These are phyloP conservation scores for Saccharum spontaneum DNA, from an alignment of 176 grass and related monocot species.

Conservation along the genomic window DNA sequence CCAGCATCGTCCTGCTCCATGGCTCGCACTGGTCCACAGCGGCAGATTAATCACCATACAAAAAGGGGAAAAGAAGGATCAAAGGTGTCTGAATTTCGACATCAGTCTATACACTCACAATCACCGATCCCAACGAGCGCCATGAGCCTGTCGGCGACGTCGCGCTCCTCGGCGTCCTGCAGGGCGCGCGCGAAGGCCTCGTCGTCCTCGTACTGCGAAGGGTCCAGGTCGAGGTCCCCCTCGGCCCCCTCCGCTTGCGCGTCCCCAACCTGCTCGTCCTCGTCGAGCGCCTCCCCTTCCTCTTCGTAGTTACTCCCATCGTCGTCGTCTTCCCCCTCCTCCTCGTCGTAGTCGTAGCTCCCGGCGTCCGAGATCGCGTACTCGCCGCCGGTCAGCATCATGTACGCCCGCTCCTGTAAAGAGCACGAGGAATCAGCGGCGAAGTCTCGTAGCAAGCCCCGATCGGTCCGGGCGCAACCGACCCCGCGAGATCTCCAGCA, in stretches of 20 bases:
- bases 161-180: conserved; percentile 67
- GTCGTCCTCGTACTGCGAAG: conserved; percentile 52
- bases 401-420: conserved; percentile 89
- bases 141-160: conserved; percentile 71
- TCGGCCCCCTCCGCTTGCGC: conserved; percentile 22
- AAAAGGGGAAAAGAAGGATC: not conserved
- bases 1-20: conserved; percentile 53
- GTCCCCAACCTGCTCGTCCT: conserved; percentile 40
- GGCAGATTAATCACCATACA: not conserved
- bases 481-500: not conserved
- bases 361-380: conserved; percentile 62
- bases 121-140: conserved; percentile 66
- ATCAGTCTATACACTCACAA: conserved; percentile 36
- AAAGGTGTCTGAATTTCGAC: not conserved
- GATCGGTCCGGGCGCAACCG: not conserved
- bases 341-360: conserved; percentile 58
- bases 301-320: conserved; percentile 45
- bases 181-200: conserved; percentile 79
- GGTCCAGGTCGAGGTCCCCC: conserved; percentile 36
- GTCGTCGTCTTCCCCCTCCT: conserved; percentile 34
- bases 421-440: not conserved
- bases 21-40: conserved; percentile 49
- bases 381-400: conserved; percentile 78
- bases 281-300: conserved; percentile 45
- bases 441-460: not conserved